Evolutionary conservation across 2,329 filamentous ascomycete species (phyloP), one percentile per base, ranked within the genome.

Genomic region (Cercospora sesami): DNA sequence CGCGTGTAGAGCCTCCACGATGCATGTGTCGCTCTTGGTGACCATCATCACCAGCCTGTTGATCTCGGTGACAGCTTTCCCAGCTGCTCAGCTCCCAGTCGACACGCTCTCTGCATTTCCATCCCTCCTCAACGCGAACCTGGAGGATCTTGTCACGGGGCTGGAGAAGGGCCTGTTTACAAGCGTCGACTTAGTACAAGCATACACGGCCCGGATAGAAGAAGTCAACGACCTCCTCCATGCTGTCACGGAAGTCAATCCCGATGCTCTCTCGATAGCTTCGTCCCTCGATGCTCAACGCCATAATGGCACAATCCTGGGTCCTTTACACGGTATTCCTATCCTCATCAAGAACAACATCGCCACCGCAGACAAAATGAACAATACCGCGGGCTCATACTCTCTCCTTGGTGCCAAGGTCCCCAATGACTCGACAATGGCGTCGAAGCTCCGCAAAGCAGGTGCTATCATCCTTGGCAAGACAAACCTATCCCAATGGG

Each of bases 321-420:
- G 86, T 0, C 86, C 86, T 2, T 80, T 90, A 0, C 87, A 91
- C 74, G 89, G 89, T 5, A 83, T 91, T 4, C 89, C 89, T 0
- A 85, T 91, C 26, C 78, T 90, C 5, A 81, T 91, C 78, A 91
- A 91, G 76, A 86, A 89, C 78, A 90, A 89, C 74, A 89, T 91
- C 60, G 88, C 85, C 14, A 90, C 88, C 0, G 75, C 79, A 2
- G 88, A 90, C 74, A 76, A 81, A 67, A 88, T 90, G 86, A 84
- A 87, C 73, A 90, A 86, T 69, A 88, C 86, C 1, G 84, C 88
- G 3, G 89, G 89, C 2, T 91, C 89, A 0, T 89, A 84, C 69
- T 85, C 87, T 1, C 81, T 92, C 0, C 73, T 88, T 0, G 87
- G 88, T 0, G 84, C 88, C 8, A 85, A 83, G 70, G 82, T 87